Evolutionary conservation across 148 eudicot species (phyloP).

Genomic region (Rhododendron kiyosumense): DNA sequence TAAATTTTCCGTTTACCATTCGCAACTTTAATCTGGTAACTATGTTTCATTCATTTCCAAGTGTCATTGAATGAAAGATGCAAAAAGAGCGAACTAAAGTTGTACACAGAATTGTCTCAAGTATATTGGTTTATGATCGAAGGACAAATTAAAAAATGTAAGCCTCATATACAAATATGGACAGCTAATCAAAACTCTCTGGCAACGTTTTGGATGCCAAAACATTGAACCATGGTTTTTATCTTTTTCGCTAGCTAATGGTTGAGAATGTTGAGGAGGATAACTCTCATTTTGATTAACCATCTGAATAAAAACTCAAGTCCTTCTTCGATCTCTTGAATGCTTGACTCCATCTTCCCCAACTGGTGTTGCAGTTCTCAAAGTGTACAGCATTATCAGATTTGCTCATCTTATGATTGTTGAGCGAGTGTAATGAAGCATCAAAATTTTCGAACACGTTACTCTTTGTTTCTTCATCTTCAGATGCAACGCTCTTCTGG

Average conservation of each 20-base stretch:
- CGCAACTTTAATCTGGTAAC: not conserved
- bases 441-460: constrained; percentile 27
- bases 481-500: not conserved
- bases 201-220: not conserved
- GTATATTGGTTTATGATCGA: not conserved
- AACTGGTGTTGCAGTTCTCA: constrained; percentile 18
- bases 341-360: constrained; percentile 19
- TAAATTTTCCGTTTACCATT: not conserved
- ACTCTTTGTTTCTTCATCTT: not conserved
- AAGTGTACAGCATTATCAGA: not conserved
- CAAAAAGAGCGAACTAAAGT: not conserved
- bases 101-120: not conserved
- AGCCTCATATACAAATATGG: not conserved
- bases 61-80: not conserved
- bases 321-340: constrained; percentile 34
- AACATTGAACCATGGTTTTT: not conserved
- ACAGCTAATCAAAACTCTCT: not conserved
- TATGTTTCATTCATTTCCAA: no score
- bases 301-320: constrained; percentile 32
- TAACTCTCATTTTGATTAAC: constrained; percentile 25
- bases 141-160: not conserved
- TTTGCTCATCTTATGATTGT: constrained; percentile 19
- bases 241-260: constrained; percentile 8
- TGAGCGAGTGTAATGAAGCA: constrained; percentile 19
- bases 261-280: constrained; percentile 22